Evolutionary conservation across 1,284 basidiomycete species (phyloP), one percentile per base, ranked within the genome.

Genomic region (Laetiporus sulphureus): DNA sequence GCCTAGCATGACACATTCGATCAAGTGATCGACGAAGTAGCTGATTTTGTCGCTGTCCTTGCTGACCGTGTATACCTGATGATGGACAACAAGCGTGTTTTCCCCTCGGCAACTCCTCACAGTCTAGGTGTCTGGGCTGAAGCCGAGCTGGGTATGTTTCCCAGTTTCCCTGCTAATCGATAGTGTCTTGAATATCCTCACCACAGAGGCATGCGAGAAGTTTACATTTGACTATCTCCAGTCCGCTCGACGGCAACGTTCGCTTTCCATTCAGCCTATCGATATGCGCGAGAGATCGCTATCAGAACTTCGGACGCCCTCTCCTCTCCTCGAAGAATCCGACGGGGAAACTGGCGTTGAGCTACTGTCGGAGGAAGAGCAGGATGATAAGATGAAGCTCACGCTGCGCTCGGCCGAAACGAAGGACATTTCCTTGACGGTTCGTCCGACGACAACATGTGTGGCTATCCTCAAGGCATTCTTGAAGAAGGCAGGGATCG

Each of bases 371-470:
- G n/a, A n/a, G n/a, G n/a, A n/a, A n/a, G 59, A 52, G 5, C 49
- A 48, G 40, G 69, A 62, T 29, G 65, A 71, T 40, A 81, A 67
- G 30, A 73, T 87, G 63, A 83, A 76, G 49, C 66, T 88, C 19
- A 65, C 72, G 16, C 53, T 88, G 4, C 81, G 81, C 15, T 83
- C 82, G 3, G 63, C 62, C 5, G 53, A 62, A 19, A 72, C 69
- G 19, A 76, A 74, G 46, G 70, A 75, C 25, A 69, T 87, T 38
- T 68, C 69, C 1, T 66, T 88, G 21, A 80, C 71, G 2, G 85
- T 88, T 5, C 78, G 83, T 5, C 72, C 75, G 3, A 81, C 80
- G 12, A 84, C 85, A 11, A 85, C 75, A 45, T 87, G 85, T 44
- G 77, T 77, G 6, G 74, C 79, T 0, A 81, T 87, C 45, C 73